Evolutionary conservation across 2,329 filamentous ascomycete species (phyloP), one percentile per base, ranked within the genome.

Genomic region (Colletotrichum truncatum): DNA sequence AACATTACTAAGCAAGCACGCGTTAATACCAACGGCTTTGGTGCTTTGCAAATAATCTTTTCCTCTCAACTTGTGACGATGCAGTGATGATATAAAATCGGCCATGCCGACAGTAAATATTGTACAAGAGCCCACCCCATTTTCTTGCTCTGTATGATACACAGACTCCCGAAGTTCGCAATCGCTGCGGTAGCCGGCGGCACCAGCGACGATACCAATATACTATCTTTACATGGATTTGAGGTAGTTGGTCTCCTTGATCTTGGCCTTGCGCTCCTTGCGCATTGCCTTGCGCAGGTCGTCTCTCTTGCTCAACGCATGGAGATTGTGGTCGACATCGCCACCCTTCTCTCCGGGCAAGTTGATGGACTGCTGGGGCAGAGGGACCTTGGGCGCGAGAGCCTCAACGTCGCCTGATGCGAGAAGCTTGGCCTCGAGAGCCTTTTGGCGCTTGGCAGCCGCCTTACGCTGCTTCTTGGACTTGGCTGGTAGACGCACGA

Each of bases 221-320:
- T 39, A 25, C 43, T 16, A 54, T 21, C 6, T 70, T 81, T 83
- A 89, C 91, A 94, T 93, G 43, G 89, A 87, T 86, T 91, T 92
- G 79, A 96, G 86, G 85, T 94, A 96, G 81, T 96, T 96, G 75
- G 80, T 81, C 84, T 96, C 93, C 87, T 94, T 95, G 74, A 96
- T 96, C 79, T 85, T 87, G 65, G 86, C 87, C 79, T 90, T 88
- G 75, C 92, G 84, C 82, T 93, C 91, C 76, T 86, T 86, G 73
- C 92, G 87, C 91, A 94, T 89, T 32, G 89, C 89, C 79, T 84
- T 87, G 69, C 84, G 91, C 72, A 94, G 81, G 71, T 89, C 87
- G 67, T 85, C 83, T 74, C 91, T 83, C 74, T 86, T 81, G 28
- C 76, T 72, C 9, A 75, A 78, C 32, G 86, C 85, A 53, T 75